A percentile compares a stretch with the other conserved stretches of the same genome.
Conservation (phyloP, 1,284 basidiomycete species). For the Hymenochaete sp. region DNA sequence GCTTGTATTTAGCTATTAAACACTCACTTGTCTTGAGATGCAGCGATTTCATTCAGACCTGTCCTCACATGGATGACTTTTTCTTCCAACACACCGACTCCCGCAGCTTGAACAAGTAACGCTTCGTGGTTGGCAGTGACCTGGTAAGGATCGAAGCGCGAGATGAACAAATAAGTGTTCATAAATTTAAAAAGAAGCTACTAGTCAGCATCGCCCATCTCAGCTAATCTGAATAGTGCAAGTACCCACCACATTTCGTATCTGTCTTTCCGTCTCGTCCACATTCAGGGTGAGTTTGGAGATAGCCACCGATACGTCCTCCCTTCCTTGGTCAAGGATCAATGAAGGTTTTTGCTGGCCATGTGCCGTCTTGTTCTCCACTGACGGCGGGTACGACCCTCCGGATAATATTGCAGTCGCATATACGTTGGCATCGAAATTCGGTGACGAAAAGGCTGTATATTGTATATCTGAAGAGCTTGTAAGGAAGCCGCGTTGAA, state of each 20-base stretch:
- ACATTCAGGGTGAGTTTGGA: conserved; percentile 77
- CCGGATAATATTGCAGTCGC: conserved; percentile 82
- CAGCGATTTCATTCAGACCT: conserved; percentile 60
- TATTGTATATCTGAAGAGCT: conserved; percentile 52
- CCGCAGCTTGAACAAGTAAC: conserved; percentile 62
- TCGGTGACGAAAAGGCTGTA: conserved; percentile 52
- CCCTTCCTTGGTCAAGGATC: conserved; percentile 51
- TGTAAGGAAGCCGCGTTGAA: too few species aligned
- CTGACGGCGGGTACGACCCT: conserved; percentile 52
- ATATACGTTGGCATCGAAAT: conserved; percentile 82
- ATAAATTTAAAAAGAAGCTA: neutral
- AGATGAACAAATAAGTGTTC: neutral
- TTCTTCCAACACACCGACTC: conserved; percentile 53
- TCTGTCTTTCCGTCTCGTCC: conserved; percentile 83
- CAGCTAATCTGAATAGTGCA: conserved; percentile 1
- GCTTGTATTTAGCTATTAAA: neutral
- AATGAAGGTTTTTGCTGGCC: conserved; percentile 21
- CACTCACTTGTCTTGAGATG: conserved; percentile 63
- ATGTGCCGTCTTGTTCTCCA: neutral
- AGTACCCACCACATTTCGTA: conserved; percentile 65
- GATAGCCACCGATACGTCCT: conserved; percentile 81
- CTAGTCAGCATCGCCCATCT: neutral
- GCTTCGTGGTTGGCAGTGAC: conserved; percentile 67
- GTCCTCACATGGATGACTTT: conserved; percentile 52
- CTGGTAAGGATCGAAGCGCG: conserved; percentile 26